Percentiles rank a stretch among this genome's conserved stretches.
These are phyloP conservation scores for Dichotomopilus funicola DNA, from an alignment of 2,329 filamentous ascomycete species.

Conservation along the genomic window DNA sequence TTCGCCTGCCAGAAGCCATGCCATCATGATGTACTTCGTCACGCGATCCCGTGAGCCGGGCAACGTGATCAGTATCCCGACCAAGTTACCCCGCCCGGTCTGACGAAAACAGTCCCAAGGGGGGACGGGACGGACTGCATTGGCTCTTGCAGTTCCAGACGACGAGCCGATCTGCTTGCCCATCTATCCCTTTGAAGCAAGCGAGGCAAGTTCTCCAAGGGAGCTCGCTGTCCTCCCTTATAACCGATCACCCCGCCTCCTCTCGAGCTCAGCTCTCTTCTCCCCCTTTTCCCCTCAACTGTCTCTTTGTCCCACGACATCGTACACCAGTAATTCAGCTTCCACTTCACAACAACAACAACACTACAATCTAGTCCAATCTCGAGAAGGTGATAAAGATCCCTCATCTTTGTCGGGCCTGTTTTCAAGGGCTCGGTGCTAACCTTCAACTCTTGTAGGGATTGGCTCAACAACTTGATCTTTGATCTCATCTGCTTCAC, in stretches of 20 bases:
- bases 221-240: neutral
- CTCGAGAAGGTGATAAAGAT: neutral
- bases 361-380: conserved; percentile 1
- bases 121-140: neutral
- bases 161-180: too few relatives aligned
- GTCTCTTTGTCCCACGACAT: conserved; percentile 13
- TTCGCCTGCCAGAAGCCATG: conserved; percentile 16
- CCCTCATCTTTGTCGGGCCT: neutral
- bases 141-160: too few relatives aligned
- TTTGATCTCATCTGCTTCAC: neutral
- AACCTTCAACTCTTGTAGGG: neutral
- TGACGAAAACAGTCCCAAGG: conserved; percentile 34
- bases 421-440: neutral
- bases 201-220: too few relatives aligned
- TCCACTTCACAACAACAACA: neutral
- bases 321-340: neutral
- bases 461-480: neutral
- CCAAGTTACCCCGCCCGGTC: conserved; percentile 38
- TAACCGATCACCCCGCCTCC: conserved; percentile 7
- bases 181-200: too few relatives aligned
- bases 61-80: conserved; percentile 24
- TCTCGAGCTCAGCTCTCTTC: conserved; percentile 5
- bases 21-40: conserved; percentile 26
- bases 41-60: conserved; percentile 21
- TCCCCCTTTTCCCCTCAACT: conserved; percentile 13